Conservation (phyloP, 108 stramenopile species). For the Skeletonema potamos region DNA sequence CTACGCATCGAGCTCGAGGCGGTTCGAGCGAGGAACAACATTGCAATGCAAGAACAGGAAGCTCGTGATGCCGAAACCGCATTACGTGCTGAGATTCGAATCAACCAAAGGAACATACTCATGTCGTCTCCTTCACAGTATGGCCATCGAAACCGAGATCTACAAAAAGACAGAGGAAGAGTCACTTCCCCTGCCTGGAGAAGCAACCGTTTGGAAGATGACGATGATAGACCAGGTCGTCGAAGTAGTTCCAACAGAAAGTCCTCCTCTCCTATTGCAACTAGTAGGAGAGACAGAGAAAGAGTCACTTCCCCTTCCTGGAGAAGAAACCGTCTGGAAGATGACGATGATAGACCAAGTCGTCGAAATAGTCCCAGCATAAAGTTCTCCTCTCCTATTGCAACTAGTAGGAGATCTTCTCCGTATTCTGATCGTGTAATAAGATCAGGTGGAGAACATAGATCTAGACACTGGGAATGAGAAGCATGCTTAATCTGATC, state of each 20-base stretch:
- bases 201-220: neutral
- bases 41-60: neutral
- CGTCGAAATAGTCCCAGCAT: neutral
- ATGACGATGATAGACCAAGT: neutral
- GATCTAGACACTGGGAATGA: neutral
- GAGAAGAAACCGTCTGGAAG: neutral
- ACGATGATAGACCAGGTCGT: neutral
- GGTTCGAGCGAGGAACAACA: neutral
- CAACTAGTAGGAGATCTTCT: neutral
- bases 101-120: too few species aligned
- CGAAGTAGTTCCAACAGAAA: neutral
- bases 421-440: neutral
- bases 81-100: neutral
- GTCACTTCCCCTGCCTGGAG: neutral
- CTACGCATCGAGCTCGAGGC: conserved; percentile 10
- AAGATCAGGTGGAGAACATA: neutral
- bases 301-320: neutral
- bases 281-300: neutral
- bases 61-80: neutral
- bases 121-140: neutral
- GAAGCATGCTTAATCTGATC: neutral
- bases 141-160: neutral
- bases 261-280: neutral
- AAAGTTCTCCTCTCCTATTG: neutral
- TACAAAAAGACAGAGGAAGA: neutral